Evolutionary conservation across 257 asterid species (phyloP).

Genomic region (Ehretia macrophylla): DNA sequence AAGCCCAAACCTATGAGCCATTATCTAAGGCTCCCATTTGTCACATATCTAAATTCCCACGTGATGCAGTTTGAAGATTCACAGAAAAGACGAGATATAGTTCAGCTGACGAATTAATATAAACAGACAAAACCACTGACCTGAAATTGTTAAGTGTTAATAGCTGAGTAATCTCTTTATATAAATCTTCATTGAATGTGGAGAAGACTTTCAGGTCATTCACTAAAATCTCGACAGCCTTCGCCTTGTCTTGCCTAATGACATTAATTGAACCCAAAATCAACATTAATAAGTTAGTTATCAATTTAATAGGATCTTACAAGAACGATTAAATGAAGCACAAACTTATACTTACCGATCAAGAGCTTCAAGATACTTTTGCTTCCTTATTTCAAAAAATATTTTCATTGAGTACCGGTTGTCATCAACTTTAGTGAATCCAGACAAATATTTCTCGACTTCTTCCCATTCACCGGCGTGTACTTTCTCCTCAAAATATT

Average conservation of each 20-base stretch:
- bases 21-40: too few species aligned
- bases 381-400: conserved; percentile 92
- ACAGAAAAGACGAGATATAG: too few species aligned
- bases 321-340: not conserved
- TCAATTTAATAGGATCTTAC: not conserved
- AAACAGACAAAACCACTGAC: conserved; percentile 24
- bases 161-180: conserved; percentile 91
- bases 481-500: conserved; percentile 92
- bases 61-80: too few species aligned
- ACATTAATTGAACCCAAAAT: conserved; percentile 1
- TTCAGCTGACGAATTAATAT: not conserved
- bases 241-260: conserved; percentile 83
- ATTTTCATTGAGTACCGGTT: conserved; percentile 97
- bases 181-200: conserved; percentile 81
- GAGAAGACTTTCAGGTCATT: conserved; percentile 89
- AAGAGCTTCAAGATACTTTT: conserved; percentile 97
- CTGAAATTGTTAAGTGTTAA: conserved; percentile 84
- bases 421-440: conserved; percentile 94
- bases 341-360: conserved; percentile 50
- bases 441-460: conserved; percentile 93
- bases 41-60: too few species aligned
- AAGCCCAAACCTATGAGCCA: not conserved
- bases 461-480: conserved; percentile 98
- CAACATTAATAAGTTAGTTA: not conserved
- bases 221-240: conserved; percentile 84